Evolutionary conservation across 2,329 filamentous ascomycete species (phyloP).

Genomic region (Phialemonium atrogriseum): DNA sequence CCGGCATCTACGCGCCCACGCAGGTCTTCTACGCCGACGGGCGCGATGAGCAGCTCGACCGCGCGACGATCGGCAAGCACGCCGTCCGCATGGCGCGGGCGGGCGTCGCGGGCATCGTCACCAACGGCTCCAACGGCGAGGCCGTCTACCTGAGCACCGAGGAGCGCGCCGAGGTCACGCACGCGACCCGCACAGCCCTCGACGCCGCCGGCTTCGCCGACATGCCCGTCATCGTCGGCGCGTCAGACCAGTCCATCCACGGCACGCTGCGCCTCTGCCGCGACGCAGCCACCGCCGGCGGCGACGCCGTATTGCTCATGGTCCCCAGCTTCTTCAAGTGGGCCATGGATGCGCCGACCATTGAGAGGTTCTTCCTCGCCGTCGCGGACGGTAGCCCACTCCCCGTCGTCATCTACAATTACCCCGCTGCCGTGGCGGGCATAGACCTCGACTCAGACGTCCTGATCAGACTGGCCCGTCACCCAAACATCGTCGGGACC

Average conservation of each 20-base stretch:
- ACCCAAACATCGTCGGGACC: slow-evolving; percentile 18
- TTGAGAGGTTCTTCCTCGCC: slow-evolving; percentile 26
- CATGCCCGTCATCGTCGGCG: slow-evolving; percentile 15
- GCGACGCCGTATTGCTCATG: slow-evolving; percentile 19
- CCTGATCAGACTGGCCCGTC: slow-evolving; percentile 13
- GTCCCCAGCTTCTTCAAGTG: slow-evolving; percentile 32
- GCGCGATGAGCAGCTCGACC: slow-evolving; percentile 42
- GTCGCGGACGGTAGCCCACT: slow-evolving; percentile 25
- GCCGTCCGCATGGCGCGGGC: slow-evolving; percentile 56
- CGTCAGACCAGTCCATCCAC: slow-evolving; percentile 11
- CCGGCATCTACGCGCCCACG: slow-evolving; percentile 59
- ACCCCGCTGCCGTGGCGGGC: slow-evolving; percentile 24
- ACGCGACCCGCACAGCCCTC: slow-evolving; percentile 24
- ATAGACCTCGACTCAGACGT: slow-evolving; percentile 19
- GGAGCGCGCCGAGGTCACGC: slow-evolving; percentile 9
- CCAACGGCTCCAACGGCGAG: slow-evolving; percentile 63
- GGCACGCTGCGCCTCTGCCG: slow-evolving; percentile 9
- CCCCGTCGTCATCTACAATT: slow-evolving; percentile 20
- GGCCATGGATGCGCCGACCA: slow-evolving; percentile 19
- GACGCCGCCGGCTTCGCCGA: slow-evolving; percentile 53
- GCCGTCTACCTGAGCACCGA: slow-evolving; percentile 42
- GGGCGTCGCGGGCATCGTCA: slow-evolving; percentile 59
- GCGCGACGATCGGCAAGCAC: slow-evolving; percentile 45
- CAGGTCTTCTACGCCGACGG: slow-evolving; percentile 54
- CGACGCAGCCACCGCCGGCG: slow-evolving; percentile 8